Evolutionary conservation across 176 grass and related monocot genomes (phyloP).

Genomic region (Elaeis guineensis): DNA sequence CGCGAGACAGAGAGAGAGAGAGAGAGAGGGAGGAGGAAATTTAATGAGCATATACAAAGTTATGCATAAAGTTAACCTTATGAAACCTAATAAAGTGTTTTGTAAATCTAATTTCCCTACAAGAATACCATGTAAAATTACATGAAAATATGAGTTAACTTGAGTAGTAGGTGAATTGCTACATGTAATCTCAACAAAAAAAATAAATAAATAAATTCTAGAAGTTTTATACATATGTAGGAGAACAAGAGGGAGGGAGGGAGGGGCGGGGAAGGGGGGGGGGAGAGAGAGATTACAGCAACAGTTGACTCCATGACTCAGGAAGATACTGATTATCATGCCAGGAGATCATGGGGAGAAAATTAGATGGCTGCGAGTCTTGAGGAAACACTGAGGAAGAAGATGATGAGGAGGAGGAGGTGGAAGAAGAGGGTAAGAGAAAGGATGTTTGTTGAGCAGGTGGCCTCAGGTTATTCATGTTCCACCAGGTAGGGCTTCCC

Average conservation of each 20-base stretch:
- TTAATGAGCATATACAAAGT: too few relatives aligned
- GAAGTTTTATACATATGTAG: too few relatives aligned
- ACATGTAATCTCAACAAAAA: too few relatives aligned
- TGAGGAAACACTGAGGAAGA: slow-evolving; percentile 18
- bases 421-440: not conserved
- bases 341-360: slow-evolving; percentile 7
- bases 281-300: slow-evolving; percentile 35
- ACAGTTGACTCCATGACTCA: slow-evolving; percentile 77
- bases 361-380: slow-evolving; percentile 11
- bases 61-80: too few relatives aligned
- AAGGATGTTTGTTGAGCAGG: not conserved
- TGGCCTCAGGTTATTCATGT: slow-evolving; percentile 3
- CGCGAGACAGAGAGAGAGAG: too few relatives aligned
- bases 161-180: too few relatives aligned
- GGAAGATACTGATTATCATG: slow-evolving; percentile 36
- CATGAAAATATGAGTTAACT: too few relatives aligned
- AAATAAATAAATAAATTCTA: too few relatives aligned
- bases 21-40: too few relatives aligned
- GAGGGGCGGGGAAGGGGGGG: slow-evolving; percentile 6
- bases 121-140: too few relatives aligned
- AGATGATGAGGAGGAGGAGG: slow-evolving; percentile 4
- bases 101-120: too few relatives aligned
- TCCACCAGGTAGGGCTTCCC: slow-evolving; percentile 13
- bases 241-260: not conserved
- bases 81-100: too few relatives aligned